phyloP scores from a whole-genome alignment of 352 stramenopile genomes.

The Phytophthora europaea region DNA sequence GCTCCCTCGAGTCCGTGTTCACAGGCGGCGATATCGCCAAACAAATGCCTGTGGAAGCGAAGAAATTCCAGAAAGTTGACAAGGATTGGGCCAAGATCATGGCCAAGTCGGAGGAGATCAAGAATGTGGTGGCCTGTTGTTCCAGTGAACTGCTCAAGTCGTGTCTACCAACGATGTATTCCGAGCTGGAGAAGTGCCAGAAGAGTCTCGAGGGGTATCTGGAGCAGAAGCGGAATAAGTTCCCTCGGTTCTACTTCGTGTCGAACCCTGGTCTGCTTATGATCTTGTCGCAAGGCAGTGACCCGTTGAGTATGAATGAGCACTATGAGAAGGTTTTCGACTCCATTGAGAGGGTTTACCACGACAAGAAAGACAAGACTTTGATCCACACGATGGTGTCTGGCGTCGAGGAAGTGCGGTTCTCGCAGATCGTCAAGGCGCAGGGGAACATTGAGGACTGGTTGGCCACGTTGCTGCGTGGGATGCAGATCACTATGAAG shows the following conservation, averaged over 20 bases:
- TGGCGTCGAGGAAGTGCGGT: constrained; percentile 95
- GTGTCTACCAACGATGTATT: constrained; percentile 97
- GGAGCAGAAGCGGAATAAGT: constrained; percentile 99
- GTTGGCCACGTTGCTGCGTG: constrained; percentile 95
- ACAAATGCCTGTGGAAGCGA: constrained; percentile 98
- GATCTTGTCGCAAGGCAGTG: constrained; percentile 97
- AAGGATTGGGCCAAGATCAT: constrained; percentile 99
- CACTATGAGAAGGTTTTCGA: constrained; percentile 99
- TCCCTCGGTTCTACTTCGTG: constrained; percentile 99
- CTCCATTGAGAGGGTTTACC: constrained; percentile 97
- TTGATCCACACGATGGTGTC: constrained; percentile 95
- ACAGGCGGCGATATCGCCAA: constrained; percentile 99
- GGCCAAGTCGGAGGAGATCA: constrained; percentile 92
- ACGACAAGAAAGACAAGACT: constrained; percentile 99
- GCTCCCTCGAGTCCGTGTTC: constrained; percentile 98
- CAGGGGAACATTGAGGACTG: constrained; percentile 99
- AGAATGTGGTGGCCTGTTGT: constrained; percentile 95
- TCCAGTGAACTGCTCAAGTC: constrained; percentile 98
- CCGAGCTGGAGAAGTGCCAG: constrained; percentile 98
- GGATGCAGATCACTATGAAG: constrained; percentile 98
- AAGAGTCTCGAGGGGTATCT: constrained; percentile 99
- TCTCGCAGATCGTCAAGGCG: constrained; percentile 96
- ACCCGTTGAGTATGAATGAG: constrained; percentile 98
- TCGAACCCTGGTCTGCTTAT: constrained; percentile 98
- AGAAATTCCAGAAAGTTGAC: constrained; percentile 98